Evolutionary conservation across 1,284 basidiomycete species (phyloP).

Genomic region (Phellopilus nigrolimitatus): DNA sequence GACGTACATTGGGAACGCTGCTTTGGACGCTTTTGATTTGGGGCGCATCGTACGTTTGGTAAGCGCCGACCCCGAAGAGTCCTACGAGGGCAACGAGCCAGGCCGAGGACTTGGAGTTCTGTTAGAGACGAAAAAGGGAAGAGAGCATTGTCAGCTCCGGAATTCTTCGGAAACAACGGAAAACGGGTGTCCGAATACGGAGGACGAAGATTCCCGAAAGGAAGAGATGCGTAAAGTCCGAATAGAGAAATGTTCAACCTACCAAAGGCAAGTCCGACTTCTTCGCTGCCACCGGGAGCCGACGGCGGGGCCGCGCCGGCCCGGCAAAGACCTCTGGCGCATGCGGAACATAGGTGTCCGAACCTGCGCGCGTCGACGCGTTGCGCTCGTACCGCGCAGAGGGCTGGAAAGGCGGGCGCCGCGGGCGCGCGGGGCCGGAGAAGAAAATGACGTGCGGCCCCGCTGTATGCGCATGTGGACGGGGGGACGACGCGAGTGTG

Average conservation of each 20-base stretch:
- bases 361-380: background rate
- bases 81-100: background rate
- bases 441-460: background rate
- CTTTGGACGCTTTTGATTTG: background rate
- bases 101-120: background rate
- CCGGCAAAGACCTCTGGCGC: background rate
- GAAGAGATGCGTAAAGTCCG: too few species aligned
- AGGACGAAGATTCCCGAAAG: too few species aligned
- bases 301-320: background rate
- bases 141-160: background rate
- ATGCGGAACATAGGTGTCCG: background rate
- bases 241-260: background rate
- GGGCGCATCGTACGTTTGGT: background rate
- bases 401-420: background rate
- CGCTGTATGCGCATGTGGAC: background rate
- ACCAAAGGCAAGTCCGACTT: background rate
- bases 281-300: background rate
- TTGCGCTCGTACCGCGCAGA: background rate
- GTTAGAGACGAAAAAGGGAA: too few species aligned
- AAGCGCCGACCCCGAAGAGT: background rate
- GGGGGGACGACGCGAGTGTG: background rate
- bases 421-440: background rate
- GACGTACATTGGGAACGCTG: background rate
- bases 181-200: too few species aligned
- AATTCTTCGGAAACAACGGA: background rate